Evolutionary conservation across 1,284 basidiomycete species (phyloP), one percentile per base, ranked within the genome.

Genomic region (Ustilago sp.): DNA sequence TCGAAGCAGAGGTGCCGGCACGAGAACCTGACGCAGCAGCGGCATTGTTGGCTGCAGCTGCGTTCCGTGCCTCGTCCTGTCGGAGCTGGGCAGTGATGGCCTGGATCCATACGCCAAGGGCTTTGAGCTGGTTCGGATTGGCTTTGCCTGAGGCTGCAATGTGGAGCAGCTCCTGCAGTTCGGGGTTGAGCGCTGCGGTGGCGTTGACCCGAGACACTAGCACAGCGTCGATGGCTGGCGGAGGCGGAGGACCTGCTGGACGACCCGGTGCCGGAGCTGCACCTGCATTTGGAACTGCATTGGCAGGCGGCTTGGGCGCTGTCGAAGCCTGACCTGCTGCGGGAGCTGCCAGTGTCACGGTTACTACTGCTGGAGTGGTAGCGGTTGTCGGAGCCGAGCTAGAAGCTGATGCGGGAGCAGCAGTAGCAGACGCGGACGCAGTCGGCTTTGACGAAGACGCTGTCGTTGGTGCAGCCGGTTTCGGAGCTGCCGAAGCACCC

Each of bases 111-210:
- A 69, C 74, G 8, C 80, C 81, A 1, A 82, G 74, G 2, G 69
- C 66, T 57, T 77, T 76, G 57, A 82, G 74, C 68, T 82, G 68
- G 38, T 75, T 80, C 1, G 77, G 72, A 34, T 64, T 73, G 3
- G 81, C 81, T 47, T 72, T 70, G 50, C 79, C 79, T 13, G 73
- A 73, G 1, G 81, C 81, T 9, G 81, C 81, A 23, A 77, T 77
- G 55, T 80, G 75, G 19, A 82, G 59, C 15, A 82, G 71, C 64
- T 71, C 67, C 39, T 81, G 81, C 32, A 82, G 64, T 51, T 71
- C 69, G 12, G 81, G 80, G 32, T 82, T 79, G 39, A 72, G 65
- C 19, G 79, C 72, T 51, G 81, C 81, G 6, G 74, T 76, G 13
- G 66, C 69, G 45, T 81, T 81, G 58, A 81, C 80, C 28, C 80